phyloP scores from a whole-genome alignment of 2,329 filamentous ascomycete species.

The Fusarium solani-melongenae region DNA sequence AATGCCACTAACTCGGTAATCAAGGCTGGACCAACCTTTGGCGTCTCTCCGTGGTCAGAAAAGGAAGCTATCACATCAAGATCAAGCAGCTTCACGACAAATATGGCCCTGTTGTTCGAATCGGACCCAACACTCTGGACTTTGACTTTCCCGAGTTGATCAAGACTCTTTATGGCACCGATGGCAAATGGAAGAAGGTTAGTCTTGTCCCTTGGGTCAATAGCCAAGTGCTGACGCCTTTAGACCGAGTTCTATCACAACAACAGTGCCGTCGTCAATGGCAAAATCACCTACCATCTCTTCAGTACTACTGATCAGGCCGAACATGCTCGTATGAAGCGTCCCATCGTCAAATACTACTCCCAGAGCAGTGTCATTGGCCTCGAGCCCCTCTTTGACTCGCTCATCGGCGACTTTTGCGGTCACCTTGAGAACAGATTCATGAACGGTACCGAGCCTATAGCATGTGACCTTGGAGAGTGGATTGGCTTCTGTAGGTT shows the following conservation, averaged over 20 bases:
- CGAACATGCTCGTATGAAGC: constrained; percentile 36
- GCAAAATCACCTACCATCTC: constrained; percentile 39
- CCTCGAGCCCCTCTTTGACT: constrained; percentile 43
- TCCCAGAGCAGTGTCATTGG: constrained; percentile 30
- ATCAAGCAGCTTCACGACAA: constrained; percentile 50
- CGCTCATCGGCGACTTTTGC: constrained; percentile 42
- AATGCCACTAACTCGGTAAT: background rate
- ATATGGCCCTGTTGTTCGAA: constrained; percentile 54
- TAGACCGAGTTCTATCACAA: constrained; percentile 38
- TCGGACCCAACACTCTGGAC: constrained; percentile 53
- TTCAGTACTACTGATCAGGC: constrained; percentile 38
- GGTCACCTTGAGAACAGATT: constrained; percentile 25
- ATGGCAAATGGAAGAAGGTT: constrained; percentile 48
- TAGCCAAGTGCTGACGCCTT: background rate
- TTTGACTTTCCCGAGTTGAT: constrained; percentile 51
- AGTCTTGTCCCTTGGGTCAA: background rate
- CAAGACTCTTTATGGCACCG: constrained; percentile 50
- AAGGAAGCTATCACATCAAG: constrained; percentile 43
- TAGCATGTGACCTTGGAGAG: constrained; percentile 20
- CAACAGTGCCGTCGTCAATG: constrained; percentile 38
- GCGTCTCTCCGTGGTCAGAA: constrained; percentile 47
- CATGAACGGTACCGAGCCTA: constrained; percentile 4
- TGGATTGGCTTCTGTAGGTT: constrained; percentile 29
- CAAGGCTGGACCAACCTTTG: constrained; percentile 50
- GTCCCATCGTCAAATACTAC: constrained; percentile 45